These are phyloP conservation scores for Vinca minor DNA, from an alignment of 257 asterid species.

Conservation along the genomic window DNA sequence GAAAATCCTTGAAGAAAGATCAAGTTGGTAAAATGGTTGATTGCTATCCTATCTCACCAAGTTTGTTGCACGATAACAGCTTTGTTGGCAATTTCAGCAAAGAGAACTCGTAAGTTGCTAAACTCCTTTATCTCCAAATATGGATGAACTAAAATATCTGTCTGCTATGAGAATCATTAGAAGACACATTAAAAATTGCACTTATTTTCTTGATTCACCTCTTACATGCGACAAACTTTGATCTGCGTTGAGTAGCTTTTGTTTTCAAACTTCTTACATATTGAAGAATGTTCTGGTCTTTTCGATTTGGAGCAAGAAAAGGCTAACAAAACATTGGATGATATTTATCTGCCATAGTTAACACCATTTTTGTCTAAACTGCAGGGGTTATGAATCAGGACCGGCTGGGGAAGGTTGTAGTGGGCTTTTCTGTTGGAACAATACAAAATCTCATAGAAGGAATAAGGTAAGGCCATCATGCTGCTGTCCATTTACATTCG, in stretches of 20 bases:
- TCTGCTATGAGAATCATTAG: neutral
- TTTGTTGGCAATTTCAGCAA: conserved; percentile 43
- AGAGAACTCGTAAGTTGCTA: conserved; percentile 60
- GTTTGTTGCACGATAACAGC: conserved; percentile 70
- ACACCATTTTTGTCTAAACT: conserved; percentile 7
- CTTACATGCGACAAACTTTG: neutral
- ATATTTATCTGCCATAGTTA: neutral
- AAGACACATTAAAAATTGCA: neutral
- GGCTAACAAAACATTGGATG: neutral
- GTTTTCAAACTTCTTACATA: neutral
- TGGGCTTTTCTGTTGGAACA: conserved; percentile 79
- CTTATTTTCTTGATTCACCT: neutral
- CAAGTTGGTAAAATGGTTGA: conserved; percentile 35
- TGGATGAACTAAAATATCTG: neutral
- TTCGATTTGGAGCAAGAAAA: neutral
- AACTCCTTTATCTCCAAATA: neutral
- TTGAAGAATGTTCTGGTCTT: neutral
- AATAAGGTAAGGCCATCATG: conserved; percentile 36
- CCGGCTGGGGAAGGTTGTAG: conserved; percentile 72
- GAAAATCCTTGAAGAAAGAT: conserved; percentile 34
- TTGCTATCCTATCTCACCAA: conserved; percentile 68
- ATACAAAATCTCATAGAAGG: conserved; percentile 38
- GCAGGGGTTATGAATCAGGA: conserved; percentile 93
- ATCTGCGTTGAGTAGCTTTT: neutral
- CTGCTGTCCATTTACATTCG: neutral